Evolutionary conservation across 371 early-diverging fungal species (phyloP).

Genomic region (Apophysomyces elegans): DNA sequence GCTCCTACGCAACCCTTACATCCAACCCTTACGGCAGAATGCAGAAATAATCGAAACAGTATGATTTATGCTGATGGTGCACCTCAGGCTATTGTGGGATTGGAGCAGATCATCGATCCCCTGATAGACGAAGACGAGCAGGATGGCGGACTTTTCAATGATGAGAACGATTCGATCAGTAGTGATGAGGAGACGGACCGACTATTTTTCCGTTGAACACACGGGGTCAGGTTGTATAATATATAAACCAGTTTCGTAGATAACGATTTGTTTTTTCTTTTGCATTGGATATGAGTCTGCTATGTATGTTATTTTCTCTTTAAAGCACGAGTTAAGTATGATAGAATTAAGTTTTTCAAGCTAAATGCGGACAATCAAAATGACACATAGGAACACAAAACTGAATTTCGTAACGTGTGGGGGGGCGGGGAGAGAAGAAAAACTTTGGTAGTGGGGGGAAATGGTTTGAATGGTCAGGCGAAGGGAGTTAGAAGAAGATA

Average conservation of each 20-base stretch:
- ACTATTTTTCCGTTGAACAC: background rate
- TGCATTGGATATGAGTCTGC: background rate
- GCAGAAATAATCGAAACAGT: slow-evolving; percentile 49
- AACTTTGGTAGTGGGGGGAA: too few relatives aligned
- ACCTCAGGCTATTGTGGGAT: slow-evolving; percentile 45
- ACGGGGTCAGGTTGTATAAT: background rate
- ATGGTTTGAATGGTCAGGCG: too few relatives aligned
- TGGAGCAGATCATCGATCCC: slow-evolving; percentile 38
- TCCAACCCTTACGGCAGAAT: slow-evolving; percentile 15
- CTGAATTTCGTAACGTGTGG: too few relatives aligned
- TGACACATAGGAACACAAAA: background rate
- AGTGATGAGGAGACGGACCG: slow-evolving; percentile 5
- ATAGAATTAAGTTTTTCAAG: background rate
- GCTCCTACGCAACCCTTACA: slow-evolving; percentile 15
- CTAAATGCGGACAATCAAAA: slow-evolving; percentile 4
- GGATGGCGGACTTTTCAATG: slow-evolving; percentile 2
- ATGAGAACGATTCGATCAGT: background rate
- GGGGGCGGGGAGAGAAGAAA: too few relatives aligned
- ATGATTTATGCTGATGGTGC: slow-evolving; percentile 47
- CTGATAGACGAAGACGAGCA: slow-evolving; percentile 22
- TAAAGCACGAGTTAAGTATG: background rate
- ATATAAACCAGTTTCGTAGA: background rate
- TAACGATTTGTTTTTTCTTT: too few relatives aligned
- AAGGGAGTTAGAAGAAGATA: too few relatives aligned
- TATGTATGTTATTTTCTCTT: background rate